Evolutionary conservation across 169 alveolate species (phyloP).

Genomic region (Condylostoma magnum): DNA sequence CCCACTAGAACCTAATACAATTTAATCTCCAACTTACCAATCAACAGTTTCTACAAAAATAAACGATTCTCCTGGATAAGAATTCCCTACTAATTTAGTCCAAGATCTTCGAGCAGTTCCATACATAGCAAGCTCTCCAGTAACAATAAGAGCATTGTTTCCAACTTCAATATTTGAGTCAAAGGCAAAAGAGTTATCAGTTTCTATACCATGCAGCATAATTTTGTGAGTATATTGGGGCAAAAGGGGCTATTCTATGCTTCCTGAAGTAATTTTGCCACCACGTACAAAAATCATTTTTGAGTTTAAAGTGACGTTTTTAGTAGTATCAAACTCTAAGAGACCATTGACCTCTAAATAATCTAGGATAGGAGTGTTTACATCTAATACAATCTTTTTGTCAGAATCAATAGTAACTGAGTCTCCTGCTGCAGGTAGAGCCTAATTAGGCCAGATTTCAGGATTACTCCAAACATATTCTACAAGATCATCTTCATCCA

Average conservation of each 20-base stretch:
- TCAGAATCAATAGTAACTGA: neutral
- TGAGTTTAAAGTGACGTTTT: slow-evolving; percentile 13
- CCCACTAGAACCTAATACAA: slow-evolving; percentile 16
- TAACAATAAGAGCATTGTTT: neutral
- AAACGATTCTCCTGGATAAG: slow-evolving; percentile 1
- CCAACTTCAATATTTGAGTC: slow-evolving; percentile 1
- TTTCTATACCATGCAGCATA: neutral
- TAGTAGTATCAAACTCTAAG: slow-evolving; percentile 25
- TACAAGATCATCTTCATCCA: too few species aligned
- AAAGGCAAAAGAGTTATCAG: neutral
- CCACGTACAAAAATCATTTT: slow-evolving; percentile 28
- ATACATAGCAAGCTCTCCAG: neutral
- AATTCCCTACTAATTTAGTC: neutral
- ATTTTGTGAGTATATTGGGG: neutral
- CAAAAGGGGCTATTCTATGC: neutral
- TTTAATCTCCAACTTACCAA: slow-evolving; percentile 22
- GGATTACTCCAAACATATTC: slow-evolving; percentile 62
- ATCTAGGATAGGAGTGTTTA: slow-evolving; percentile 34
- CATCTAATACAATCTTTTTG: slow-evolving; percentile 29
- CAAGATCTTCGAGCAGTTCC: neutral
- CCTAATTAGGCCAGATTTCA: slow-evolving; percentile 37
- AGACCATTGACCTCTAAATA: slow-evolving; percentile 31
- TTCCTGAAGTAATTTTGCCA: slow-evolving; percentile 33
- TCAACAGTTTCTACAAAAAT: slow-evolving; percentile 23
- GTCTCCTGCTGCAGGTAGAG: slow-evolving; percentile 36